These are phyloP conservation scores for Penicillium argentinense DNA, from an alignment of 495 filamentous ascomycete genomes.

Conservation along the genomic window DNA sequence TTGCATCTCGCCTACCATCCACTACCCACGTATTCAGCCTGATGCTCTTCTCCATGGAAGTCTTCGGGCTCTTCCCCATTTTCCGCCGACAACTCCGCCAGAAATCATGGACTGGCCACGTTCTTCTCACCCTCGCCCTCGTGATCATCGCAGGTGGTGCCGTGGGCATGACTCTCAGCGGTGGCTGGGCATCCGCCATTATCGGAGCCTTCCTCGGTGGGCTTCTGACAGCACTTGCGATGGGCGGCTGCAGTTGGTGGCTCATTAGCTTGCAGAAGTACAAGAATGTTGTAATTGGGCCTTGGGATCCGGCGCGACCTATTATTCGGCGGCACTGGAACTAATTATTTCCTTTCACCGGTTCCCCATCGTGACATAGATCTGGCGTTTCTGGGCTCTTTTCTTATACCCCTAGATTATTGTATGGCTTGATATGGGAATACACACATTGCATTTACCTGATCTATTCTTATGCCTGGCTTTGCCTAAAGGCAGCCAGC, in stretches of 20 bases:
- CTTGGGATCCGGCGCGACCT: constrained; percentile 95
- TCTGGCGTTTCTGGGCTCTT: constrained; percentile 13
- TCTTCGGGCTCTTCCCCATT: constrained; percentile 94
- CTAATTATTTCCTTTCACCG: constrained; percentile 23
- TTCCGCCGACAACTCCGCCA: constrained; percentile 86
- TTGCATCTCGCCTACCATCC: constrained; percentile 81
- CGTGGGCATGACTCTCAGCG: constrained; percentile 69
- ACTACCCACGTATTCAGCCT: constrained; percentile 95
- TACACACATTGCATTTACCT: background rate
- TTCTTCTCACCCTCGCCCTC: constrained; percentile 73
- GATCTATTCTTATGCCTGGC: background rate
- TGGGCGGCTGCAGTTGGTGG: constrained; percentile 98
- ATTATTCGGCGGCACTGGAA: constrained; percentile 65
- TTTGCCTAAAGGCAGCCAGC: no score
- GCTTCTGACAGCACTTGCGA: constrained; percentile 66
- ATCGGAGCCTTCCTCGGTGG: constrained; percentile 72
- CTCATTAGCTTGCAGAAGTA: constrained; percentile 95
- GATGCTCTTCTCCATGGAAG: constrained; percentile 93
- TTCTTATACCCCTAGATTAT: constrained; percentile 30
- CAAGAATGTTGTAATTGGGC: constrained; percentile 97
- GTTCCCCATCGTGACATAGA: constrained; percentile 17
- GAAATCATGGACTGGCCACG: constrained; percentile 79
- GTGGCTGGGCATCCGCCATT: constrained; percentile 72
- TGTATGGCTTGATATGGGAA: constrained; percentile 1
- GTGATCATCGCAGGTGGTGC: constrained; percentile 76